Evolutionary conservation across 148 eudicot species (phyloP), one percentile per base, ranked within the genome.

Genomic region (Vaccinium corymbosum): DNA sequence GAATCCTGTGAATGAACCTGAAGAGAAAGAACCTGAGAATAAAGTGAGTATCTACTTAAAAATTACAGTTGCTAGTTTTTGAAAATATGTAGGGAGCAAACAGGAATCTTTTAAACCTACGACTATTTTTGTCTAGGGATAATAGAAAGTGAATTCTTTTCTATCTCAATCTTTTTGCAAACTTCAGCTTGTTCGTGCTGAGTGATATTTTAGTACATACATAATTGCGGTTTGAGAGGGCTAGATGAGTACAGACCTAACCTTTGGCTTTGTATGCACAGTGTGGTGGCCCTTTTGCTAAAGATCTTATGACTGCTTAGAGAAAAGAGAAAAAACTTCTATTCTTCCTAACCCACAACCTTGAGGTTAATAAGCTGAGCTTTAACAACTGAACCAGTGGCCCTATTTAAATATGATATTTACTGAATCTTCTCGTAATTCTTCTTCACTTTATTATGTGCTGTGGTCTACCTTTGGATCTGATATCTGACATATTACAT

Each of bases 1-100:
- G 86, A 89, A 77, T 70, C 84, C 89, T 76, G 87, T 88, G 52
- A 89, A 83, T 78, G 97, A 93, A 76, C 70, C 92, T 72, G 93
- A 91, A 90, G 98, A 91, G 86, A 90, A 94, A 87, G 96, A 95
- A 87, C 93, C 92, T 11, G 98, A 95, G 87, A 91, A 90, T 22
- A 93, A 92, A 92, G 97, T 93, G 70, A 80, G 6, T 80, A 22
- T 84, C 20, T 55, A 62, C 32, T 38, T 17, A 14, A 61, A 0
- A 14, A 35, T 66, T 17, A 62, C 7, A 57, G 10, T 1, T 68
- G 4, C 48, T 25, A 42, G 8, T n/a, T 38, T 61, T 3, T 61
- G 4, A n/a, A 20, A 42, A 16, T 10, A 22, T 80, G 68, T 38
- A 80, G 79, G 52, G 16, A 56, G 49, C 11, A 59, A 11, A 59